Evolutionary conservation across 2,329 filamentous ascomycete species (phyloP).

Genomic region (Trichoderma cornu-damae): DNA sequence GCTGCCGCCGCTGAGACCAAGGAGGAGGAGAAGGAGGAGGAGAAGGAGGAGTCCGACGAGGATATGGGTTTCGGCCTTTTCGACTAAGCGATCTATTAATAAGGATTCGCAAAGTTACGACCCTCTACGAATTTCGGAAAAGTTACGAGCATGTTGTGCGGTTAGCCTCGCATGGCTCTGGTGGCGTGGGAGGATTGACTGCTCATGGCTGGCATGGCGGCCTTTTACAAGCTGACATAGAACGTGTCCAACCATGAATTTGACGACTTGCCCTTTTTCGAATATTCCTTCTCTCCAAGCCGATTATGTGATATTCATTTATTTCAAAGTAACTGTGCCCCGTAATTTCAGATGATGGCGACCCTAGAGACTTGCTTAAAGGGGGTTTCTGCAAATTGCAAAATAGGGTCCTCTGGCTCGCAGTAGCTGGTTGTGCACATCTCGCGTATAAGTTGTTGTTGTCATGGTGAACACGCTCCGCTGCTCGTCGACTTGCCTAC

Average conservation of each 20-base stretch:
- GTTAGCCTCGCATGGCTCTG: conserved; percentile 30
- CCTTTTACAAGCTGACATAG: conserved; percentile 27
- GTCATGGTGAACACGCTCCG: no score
- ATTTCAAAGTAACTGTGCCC: background rate
- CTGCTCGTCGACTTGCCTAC: no score
- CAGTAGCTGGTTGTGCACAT: no score
- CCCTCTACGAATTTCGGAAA: conserved; percentile 33
- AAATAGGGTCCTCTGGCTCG: no score
- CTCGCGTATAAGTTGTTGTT: no score
- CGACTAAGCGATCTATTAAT: conserved; percentile 52
- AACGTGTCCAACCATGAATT: conserved; percentile 31
- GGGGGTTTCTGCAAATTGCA: no score
- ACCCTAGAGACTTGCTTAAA: no score
- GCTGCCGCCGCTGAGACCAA: conserved; percentile 69
- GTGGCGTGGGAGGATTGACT: conserved; percentile 31
- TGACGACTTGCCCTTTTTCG: conserved; percentile 28
- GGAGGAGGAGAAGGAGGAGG: conserved; percentile 77
- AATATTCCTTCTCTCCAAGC: background rate
- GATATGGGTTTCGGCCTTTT: conserved; percentile 74
- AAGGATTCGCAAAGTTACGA: conserved; percentile 30
- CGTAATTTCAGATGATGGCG: no score
- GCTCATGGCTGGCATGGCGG: conserved; percentile 30
- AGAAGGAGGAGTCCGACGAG: conserved; percentile 59
- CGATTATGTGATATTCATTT: background rate
- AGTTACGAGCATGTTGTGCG: conserved; percentile 31